Conservation (phyloP, 1,139 yeast genomes). For the Diutina siamensis region DNA sequence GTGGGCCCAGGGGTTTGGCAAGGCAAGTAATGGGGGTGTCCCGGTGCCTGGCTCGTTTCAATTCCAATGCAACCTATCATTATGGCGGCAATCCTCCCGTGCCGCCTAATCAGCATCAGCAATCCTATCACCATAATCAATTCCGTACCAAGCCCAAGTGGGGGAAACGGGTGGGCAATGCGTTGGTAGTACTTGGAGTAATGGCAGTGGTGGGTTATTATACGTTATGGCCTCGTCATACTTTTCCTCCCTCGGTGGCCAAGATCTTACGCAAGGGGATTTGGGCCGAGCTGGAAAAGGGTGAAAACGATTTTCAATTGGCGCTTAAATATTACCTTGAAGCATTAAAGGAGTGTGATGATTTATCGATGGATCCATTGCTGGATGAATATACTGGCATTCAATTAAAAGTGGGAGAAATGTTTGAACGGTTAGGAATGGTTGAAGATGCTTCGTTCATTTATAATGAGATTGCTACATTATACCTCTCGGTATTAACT, state of each 20-base stretch:
- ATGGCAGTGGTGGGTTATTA: conserved; percentile 14
- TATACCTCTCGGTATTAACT: conserved; percentile 48
- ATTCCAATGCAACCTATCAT: background rate
- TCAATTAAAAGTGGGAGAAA: conserved; percentile 75
- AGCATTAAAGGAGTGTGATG: conserved; percentile 34
- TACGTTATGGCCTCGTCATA: conserved; percentile 51
- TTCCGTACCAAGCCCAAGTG: background rate
- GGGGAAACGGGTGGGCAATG: background rate
- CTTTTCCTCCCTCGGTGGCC: conserved; percentile 50
- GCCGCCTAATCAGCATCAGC: background rate
- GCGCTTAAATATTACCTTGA: conserved; percentile 64
- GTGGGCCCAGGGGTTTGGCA: too few relatives aligned
- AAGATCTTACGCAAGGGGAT: conserved; percentile 58
- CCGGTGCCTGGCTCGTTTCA: background rate
- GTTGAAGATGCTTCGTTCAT: conserved; percentile 50
- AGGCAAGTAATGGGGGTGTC: too few relatives aligned
- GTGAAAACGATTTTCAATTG: conserved; percentile 44
- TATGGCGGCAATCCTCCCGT: conserved; percentile 1
- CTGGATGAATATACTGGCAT: conserved; percentile 75
- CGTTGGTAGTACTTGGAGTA: background rate
- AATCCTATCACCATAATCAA: background rate
- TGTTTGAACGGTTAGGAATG: conserved; percentile 61
- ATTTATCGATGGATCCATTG: conserved; percentile 37
- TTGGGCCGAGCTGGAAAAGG: conserved; percentile 74
- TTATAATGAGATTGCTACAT: conserved; percentile 55